Evolutionary conservation across 257 asterid genomes (phyloP).

Genomic region (Nicotiana obtusifolia): DNA sequence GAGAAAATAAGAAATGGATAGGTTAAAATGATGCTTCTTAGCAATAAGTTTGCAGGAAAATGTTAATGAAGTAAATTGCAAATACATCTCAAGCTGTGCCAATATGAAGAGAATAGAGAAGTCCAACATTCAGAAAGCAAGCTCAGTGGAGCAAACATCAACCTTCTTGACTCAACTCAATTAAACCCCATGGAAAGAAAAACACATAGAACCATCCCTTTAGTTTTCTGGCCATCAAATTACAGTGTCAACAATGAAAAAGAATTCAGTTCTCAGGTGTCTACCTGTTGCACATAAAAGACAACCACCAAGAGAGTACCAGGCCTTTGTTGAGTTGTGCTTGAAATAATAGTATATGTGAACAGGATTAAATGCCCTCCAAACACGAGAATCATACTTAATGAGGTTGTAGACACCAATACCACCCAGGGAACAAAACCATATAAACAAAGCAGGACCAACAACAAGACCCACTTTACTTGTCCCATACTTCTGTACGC

Average conservation of each 20-base stretch:
- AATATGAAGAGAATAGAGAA: not conserved
- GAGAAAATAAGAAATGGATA: not conserved
- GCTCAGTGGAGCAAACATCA: not conserved
- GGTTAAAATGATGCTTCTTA: not conserved
- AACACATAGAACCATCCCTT: not conserved
- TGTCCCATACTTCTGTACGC: slow-evolving; percentile 93
- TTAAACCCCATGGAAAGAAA: not conserved
- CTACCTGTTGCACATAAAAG: slow-evolving; percentile 95
- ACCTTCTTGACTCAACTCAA: not conserved
- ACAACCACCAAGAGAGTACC: slow-evolving; percentile 97
- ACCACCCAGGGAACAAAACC: slow-evolving; percentile 94
- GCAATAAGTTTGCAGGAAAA: not conserved
- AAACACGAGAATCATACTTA: slow-evolving; percentile 69
- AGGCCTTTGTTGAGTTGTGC: slow-evolving; percentile 75
- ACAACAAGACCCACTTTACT: slow-evolving; percentile 94
- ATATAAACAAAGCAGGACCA: slow-evolving; percentile 94
- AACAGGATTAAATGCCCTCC: slow-evolving; percentile 85
- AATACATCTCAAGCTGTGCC: not conserved
- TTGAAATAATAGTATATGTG: slow-evolving; percentile 81
- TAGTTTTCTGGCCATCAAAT: not conserved
- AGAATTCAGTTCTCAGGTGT: slow-evolving; percentile 11
- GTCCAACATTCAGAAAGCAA: not conserved
- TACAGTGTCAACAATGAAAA: not conserved
- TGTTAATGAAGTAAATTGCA: not conserved
- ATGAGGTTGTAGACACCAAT: slow-evolving; percentile 91